Percentiles rank a stretch among this genome's conserved stretches.
Evolutionary conservation across 108 stramenopile species (phyloP).

Genomic region (Nannochloropsis salina): DNA sequence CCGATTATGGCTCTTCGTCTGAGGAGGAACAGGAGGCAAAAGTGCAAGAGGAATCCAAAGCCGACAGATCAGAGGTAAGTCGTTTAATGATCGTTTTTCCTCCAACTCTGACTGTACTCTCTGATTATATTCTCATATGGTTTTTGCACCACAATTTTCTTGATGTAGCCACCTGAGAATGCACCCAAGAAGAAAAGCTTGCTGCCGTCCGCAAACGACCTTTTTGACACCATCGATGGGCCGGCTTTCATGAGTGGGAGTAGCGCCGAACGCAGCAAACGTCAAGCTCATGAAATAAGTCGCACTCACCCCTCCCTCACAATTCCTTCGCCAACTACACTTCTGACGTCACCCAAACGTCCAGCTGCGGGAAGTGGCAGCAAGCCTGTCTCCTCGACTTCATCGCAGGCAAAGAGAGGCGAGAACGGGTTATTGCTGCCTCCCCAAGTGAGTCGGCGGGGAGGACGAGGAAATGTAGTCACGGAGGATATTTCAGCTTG

Average conservation of each 20-base stretch:
- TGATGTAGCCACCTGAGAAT: background rate
- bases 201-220: background rate
- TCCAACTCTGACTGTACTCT: too few species aligned
- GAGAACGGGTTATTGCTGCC: slow-evolving; percentile 1
- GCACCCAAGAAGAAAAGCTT: background rate
- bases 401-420: background rate
- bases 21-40: background rate
- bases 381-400: background rate
- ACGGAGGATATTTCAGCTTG: background rate
- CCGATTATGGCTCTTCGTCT: slow-evolving; percentile 13
- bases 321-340: background rate
- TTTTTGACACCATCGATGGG: background rate
- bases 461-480: background rate
- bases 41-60: background rate
- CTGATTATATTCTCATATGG: too few species aligned
- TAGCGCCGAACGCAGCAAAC: background rate
- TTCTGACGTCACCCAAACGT: background rate
- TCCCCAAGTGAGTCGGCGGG: slow-evolving; percentile 8
- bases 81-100: too few species aligned
- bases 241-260: background rate
- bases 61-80: background rate
- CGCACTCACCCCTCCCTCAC: background rate
- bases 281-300: background rate
- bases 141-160: too few species aligned
- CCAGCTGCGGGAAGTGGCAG: background rate